Evolutionary conservation across 2,329 filamentous ascomycete genomes (phyloP).

Genomic region (Beauveria caledonica): DNA sequence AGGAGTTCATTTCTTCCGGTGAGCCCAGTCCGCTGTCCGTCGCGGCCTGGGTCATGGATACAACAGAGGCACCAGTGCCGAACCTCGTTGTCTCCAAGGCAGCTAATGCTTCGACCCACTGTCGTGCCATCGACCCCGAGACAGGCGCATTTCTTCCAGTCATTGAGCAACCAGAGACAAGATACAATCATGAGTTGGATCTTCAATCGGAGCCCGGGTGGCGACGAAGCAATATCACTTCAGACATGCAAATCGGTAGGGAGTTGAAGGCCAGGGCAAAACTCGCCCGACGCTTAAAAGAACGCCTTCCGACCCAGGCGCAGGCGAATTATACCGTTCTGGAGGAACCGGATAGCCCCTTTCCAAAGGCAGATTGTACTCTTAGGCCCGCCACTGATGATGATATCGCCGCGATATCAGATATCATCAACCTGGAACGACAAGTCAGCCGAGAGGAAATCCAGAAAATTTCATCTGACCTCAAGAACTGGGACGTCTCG

Average conservation of each 20-base stretch:
- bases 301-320: slow-evolving; percentile 1
- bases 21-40: not conserved
- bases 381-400: slow-evolving; percentile 32
- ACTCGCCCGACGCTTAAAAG: slow-evolving; percentile 10
- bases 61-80: not conserved
- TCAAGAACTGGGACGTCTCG: slow-evolving; percentile 22
- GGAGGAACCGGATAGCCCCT: slow-evolving; percentile 14
- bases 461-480: not conserved
- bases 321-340: not conserved
- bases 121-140: not conserved
- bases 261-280: slow-evolving; percentile 19
- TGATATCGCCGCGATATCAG: slow-evolving; percentile 33
- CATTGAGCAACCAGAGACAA: not conserved
- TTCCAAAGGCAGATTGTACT: slow-evolving; percentile 26
- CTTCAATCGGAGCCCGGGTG: slow-evolving; percentile 16
- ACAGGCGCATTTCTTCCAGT: not conserved
- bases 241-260: slow-evolving; percentile 18
- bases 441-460: not conserved
- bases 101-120: not conserved
- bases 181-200: not conserved
- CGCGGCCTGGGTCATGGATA: not conserved
- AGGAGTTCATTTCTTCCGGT: not conserved
- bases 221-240: slow-evolving; percentile 22
- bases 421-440: slow-evolving; percentile 39
- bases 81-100: not conserved